phyloP scores from a whole-genome alignment of 2,329 filamentous ascomycete genomes.

The Daldinia eschscholtzii region DNA sequence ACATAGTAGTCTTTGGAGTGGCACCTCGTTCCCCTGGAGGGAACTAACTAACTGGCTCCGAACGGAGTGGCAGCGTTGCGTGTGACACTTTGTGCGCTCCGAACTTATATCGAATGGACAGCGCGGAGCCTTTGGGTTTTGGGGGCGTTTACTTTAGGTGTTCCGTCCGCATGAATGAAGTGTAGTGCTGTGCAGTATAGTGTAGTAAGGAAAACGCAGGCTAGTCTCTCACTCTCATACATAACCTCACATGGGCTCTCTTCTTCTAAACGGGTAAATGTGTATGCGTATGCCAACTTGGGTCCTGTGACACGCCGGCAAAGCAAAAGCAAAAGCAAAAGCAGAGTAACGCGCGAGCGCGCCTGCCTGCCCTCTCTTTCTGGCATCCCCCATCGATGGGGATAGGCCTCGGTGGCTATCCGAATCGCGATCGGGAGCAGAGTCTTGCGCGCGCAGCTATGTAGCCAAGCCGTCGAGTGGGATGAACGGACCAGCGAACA shows the following conservation, averaged over 20 bases:
- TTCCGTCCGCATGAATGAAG: background rate
- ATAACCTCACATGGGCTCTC: background rate
- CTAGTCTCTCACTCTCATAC: background rate
- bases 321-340: slow-evolving; percentile 8
- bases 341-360: background rate
- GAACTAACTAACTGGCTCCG: background rate
- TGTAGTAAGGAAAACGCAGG: slow-evolving; percentile 27
- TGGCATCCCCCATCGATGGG: slow-evolving; percentile 18
- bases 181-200: no score
- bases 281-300: background rate
- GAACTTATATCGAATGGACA: background rate
- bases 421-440: slow-evolving; percentile 32
- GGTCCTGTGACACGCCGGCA: slow-evolving; percentile 30
- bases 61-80: background rate
- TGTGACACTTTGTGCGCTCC: background rate
- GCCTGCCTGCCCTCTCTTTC: background rate
- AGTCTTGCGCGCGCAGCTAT: background rate
- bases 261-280: slow-evolving; percentile 26
- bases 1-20: background rate
- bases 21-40: background rate
- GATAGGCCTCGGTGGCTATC: slow-evolving; percentile 15
- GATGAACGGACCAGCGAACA: background rate
- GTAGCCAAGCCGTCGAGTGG: no score
- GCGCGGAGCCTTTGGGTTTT: background rate
- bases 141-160: no score